phyloP scores from a whole-genome alignment of 1,284 basidiomycete species.

The Cystobasidium sp. region DNA sequence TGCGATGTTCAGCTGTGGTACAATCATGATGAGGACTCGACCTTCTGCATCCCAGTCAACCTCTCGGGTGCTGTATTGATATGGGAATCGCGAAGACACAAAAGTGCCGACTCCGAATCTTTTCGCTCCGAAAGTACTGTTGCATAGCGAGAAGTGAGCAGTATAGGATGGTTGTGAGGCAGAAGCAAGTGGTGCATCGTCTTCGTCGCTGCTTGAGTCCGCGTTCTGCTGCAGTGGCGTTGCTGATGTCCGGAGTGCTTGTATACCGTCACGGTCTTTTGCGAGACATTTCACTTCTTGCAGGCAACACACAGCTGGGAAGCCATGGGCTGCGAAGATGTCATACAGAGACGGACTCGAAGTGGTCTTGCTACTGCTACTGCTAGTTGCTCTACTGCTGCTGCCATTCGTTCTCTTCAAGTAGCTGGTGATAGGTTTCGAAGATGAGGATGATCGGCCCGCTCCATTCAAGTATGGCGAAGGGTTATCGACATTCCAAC shows the following conservation, averaged over 20 bases:
- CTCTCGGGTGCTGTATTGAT: constrained; percentile 31
- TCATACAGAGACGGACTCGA: constrained; percentile 13
- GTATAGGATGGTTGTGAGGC: constrained; percentile 34
- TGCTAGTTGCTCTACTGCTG: constrained; percentile 1
- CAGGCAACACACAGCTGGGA: constrained; percentile 44
- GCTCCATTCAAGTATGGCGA: constrained; percentile 24
- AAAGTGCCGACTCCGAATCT: constrained; percentile 46
- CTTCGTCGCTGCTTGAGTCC: constrained; percentile 20
- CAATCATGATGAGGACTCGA: constrained; percentile 41
- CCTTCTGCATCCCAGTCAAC: constrained; percentile 48
- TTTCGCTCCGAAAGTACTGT: constrained; percentile 17
- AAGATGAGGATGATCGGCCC: constrained; percentile 20
- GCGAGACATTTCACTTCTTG: constrained; percentile 44
- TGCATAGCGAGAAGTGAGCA: constrained; percentile 41
- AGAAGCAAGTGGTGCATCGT: background rate
- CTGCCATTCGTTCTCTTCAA: constrained; percentile 5
- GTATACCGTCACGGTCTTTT: constrained; percentile 39
- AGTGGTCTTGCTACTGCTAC: constrained; percentile 2
- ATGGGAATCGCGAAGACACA: constrained; percentile 25
- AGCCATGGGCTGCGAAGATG: constrained; percentile 36
- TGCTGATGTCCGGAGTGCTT: constrained; percentile 22
- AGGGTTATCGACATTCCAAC: constrained; percentile 47
- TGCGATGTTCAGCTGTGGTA: constrained; percentile 26
- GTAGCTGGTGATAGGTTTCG: constrained; percentile 22
- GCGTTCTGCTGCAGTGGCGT: constrained; percentile 8